Base-by-base conservation (phyloP, 345 rosid genomes). In the Salix suchowensis region DNA sequence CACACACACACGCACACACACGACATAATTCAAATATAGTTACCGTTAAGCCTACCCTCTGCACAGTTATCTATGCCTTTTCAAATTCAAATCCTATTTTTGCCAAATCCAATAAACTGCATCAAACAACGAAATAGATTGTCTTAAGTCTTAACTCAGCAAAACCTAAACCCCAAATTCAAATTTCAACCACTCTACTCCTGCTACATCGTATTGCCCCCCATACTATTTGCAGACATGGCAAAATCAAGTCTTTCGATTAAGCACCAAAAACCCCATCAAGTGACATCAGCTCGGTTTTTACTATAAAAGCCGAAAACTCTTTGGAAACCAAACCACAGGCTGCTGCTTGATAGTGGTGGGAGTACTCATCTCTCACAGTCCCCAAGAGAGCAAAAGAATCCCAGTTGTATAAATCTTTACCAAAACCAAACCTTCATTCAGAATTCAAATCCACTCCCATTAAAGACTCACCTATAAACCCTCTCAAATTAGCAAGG, bases 51-150 rank as follows among this genome's bases (percentile, higher is more conserved):
- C 69, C 44, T 42, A 66, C 44, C 16, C 48, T 44, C 48, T 16
- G n/a, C 76, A 62, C 78, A 50, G 24, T 54, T 75, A n/a, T 67
- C 72, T 13, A 52, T 70, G 73, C 28, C 67, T 28, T 67, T 75
- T 75, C 78, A 75, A 75, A 75, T 75, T 75, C 78, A 75, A 75
- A 75, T 52, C 37, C 40, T 15, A 12, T 64, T 64, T 64, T 24
- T 24, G n/a, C 12, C 26, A 15, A 6, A 58, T 18, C 24, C 44
- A 40, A 58, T 23, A 58, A 58, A 58, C 2, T 58, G 23, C 64
- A 58, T 58, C 64, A 19, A 58, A 46, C 50, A 46, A 14, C 50
- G 1, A 46, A 46, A 46, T 14, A 12, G 14, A 46, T 46, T 46
- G 18, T 46, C 50, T 11, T 3, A 4, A 12, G 18, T 46, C 50